Conservation (phyloP, 2,329 filamentous ascomycete genomes). For the Pseudopyricularia cyperi region DNA sequence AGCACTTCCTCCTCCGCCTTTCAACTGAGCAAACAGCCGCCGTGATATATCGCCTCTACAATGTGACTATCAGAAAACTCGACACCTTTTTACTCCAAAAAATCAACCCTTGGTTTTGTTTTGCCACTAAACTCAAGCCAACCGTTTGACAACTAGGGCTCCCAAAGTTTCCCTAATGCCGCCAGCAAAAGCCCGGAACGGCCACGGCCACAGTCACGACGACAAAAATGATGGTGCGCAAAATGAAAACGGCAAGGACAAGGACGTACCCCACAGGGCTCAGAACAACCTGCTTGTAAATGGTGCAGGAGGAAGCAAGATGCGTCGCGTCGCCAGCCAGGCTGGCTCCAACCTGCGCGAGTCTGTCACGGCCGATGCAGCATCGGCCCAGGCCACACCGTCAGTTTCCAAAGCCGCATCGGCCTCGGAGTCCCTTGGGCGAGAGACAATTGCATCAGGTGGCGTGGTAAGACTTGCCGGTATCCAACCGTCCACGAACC, state of each 20-base stretch:
- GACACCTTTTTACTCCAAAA: neutral
- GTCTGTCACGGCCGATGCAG: constrained; percentile 15
- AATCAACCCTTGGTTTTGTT: neutral
- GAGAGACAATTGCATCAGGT: neutral
- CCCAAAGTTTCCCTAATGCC: neutral
- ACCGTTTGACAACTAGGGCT: neutral
- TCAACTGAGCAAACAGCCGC: neutral
- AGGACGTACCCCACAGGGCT: neutral
- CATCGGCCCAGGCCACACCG: neutral
- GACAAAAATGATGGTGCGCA: constrained; percentile 1
- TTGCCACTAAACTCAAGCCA: neutral
- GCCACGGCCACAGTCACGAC: constrained; percentile 3
- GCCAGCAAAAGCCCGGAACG: constrained; percentile 29
- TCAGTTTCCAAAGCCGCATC: neutral
- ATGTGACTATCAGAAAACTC: neutral
- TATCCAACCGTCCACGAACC: neutral
- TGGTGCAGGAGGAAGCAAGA: constrained; percentile 25
- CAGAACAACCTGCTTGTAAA: constrained; percentile 23
- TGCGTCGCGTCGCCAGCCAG: constrained; percentile 41
- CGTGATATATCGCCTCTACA: neutral
- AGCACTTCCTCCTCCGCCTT: too few species aligned
- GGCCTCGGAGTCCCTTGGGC: neutral
- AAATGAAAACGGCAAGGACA: constrained; percentile 30
- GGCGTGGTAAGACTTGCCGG: neutral
- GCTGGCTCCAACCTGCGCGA: constrained; percentile 34